Conservation (phyloP, 2,329 filamentous ascomycete genomes). For the Microcyclosporella mali region DNA sequence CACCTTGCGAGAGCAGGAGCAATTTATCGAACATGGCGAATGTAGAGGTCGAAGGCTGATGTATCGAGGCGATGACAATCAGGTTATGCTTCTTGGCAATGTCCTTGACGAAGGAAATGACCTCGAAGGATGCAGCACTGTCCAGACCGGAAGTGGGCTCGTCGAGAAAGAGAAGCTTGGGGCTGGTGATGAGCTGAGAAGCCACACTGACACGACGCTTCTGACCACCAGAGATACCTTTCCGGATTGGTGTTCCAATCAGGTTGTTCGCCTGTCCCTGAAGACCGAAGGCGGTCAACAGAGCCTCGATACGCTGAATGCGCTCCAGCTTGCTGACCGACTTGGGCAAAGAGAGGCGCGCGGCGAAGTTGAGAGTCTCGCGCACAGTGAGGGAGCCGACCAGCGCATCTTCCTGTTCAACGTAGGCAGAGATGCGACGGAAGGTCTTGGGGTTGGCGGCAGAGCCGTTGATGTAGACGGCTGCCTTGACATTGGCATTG, state of each 20-base stretch:
- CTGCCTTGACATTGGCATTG: conserved; percentile 49
- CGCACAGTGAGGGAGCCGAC: conserved; percentile 73
- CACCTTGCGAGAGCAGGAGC: conserved; percentile 64
- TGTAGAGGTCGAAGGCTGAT: conserved; percentile 74
- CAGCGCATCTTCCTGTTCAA: conserved; percentile 82
- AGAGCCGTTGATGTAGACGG: conserved; percentile 58
- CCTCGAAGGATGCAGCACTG: conserved; percentile 68
- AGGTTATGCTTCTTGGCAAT: conserved; percentile 64
- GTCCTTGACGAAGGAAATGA: conserved; percentile 64
- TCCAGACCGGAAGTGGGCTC: conserved; percentile 81
- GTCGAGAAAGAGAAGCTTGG: conserved; percentile 75
- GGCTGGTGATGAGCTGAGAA: conserved; percentile 72
- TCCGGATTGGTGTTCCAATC: conserved; percentile 74
- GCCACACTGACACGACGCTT: conserved; percentile 75
- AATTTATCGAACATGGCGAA: conserved; percentile 78
- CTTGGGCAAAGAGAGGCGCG: conserved; percentile 55
- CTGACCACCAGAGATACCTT: conserved; percentile 79
- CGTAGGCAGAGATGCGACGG: conserved; percentile 64
- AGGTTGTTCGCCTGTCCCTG: conserved; percentile 61
- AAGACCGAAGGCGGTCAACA: conserved; percentile 69
- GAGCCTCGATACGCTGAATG: conserved; percentile 55
- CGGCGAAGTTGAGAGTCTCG: conserved; percentile 74
- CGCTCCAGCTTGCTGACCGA: conserved; percentile 53
- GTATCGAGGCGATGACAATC: conserved; percentile 74
- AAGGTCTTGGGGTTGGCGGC: conserved; percentile 51